Base-by-base conservation (phyloP, 1,139 yeast genomes). In the Saccharomyces hybrid region DNA sequence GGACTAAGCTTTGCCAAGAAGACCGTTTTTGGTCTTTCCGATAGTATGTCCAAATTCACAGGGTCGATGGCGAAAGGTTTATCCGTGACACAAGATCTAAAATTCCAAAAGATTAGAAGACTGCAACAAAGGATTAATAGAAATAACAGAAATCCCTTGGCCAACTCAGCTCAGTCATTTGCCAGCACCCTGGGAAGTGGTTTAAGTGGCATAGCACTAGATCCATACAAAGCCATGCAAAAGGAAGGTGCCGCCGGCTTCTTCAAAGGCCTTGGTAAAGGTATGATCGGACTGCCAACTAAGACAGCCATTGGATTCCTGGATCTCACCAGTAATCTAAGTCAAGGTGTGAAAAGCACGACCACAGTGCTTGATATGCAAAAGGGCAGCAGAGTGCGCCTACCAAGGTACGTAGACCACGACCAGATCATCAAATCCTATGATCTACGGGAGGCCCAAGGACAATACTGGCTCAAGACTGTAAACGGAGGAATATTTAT, bases 1-100 rank as follows among this genome's bases (percentile, higher is more conserved):
- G 96, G 99, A 0, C 74, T 89, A 57, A 88, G 96, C 69, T 93
- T 95, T 73, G 78, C 95, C 70, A 91, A 91, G 68, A 95, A 95
- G 73, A 87, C 98, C 0, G 93, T 95, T 1, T 95, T 87, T 75
- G 99, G 99, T 6, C 78, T 95, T 55, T 87, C 96, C 24, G 98
- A 95, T 71, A 88, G 96, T 60, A 78, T 95, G 70, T 86, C 97
- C 2, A 89, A 90, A 69, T 81, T 93, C 29, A 89, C 99, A 0
- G 97, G 97, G 1, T 88, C 97, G 0, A 75, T 95, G 61, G 96
- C 99, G 0, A 95, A 95, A 70, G 99, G 99, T 0, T 75, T 95
- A 51, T 83, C 96, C 0, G 93, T 85, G 12, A 93, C 98, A 0
- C 80, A 93, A 76, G 99, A 93, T 70, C 78, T 80, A 56, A 80